phyloP scores from a whole-genome alignment of 1,284 basidiomycete species.

The Amylostereum areolatum region DNA sequence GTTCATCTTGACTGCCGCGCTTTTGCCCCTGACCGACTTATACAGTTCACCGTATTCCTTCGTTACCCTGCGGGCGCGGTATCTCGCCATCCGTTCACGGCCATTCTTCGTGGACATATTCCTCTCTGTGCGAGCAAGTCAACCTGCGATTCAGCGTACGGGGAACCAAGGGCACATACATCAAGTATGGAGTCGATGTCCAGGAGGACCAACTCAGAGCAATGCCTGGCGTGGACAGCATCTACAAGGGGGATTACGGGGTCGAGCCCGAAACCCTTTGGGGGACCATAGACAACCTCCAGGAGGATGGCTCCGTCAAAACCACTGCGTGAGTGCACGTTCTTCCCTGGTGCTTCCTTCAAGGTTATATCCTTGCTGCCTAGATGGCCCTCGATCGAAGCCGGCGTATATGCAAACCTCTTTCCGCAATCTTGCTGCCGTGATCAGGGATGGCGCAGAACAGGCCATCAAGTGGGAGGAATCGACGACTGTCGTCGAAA shows the following conservation, averaged over 20 bases:
- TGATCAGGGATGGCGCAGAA: constrained; percentile 49
- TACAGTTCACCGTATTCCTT: constrained; percentile 63
- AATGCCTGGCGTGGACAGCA: constrained; percentile 45
- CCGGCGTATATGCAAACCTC: constrained; percentile 54
- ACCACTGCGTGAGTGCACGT: constrained; percentile 38
- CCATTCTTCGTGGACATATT: constrained; percentile 62
- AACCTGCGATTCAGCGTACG: constrained; percentile 66
- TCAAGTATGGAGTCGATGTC: constrained; percentile 73
- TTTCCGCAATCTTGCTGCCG: constrained; percentile 62
- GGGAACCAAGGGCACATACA: constrained; percentile 66
- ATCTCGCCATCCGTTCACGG: constrained; percentile 55
- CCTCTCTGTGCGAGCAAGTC: constrained; percentile 59
- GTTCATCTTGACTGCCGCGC: not conserved
- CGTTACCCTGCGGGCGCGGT: constrained; percentile 41
- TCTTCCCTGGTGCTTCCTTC: not conserved
- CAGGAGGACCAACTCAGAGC: constrained; percentile 70
- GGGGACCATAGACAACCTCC: constrained; percentile 54
- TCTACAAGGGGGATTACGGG: constrained; percentile 27
- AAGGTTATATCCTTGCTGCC: not conserved
- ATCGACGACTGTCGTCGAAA: constrained; percentile 61
- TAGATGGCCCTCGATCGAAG: constrained; percentile 61
- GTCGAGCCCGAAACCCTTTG: constrained; percentile 53
- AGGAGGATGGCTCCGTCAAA: constrained; percentile 38
- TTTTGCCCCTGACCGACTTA: not conserved
- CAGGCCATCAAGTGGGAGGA: constrained; percentile 66